Base-by-base conservation (phyloP, 441 rosid species). In the Populus hybrid region DNA sequence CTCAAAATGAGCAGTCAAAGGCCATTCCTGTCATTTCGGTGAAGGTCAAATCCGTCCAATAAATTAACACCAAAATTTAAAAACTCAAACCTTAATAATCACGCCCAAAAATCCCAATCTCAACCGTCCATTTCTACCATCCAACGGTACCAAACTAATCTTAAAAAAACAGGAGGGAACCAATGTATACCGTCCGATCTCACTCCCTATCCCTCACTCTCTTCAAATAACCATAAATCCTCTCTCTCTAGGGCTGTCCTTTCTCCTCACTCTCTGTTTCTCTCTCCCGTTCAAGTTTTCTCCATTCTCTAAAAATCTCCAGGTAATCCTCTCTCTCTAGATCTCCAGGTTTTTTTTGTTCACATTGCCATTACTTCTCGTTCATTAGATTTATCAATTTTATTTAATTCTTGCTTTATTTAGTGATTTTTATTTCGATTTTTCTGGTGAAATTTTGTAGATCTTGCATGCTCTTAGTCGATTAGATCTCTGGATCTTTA, bases 161-260 rank as follows among this genome's bases (percentile, higher is more conserved):
- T 0, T 16, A 72, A 28, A 9, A 56, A 72, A 68, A 76, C 9
- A 59, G 82, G 83, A 76, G 83, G 79, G 79, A 80, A 80, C 20
- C 26, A 73, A 28, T 59, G 5, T 18, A 7, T 20, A 29, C n/a
- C n/a, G n/a, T n/a, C n/a, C n/a, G n/a, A n/a, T n/a, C n/a, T n/a
- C n/a, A n/a, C n/a, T n/a, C n/a, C n/a, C n/a, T n/a, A 10, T 24
- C 40, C 20, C 71, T 7, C 75, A 79, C 56, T 16, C 56, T 50
- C 56, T 50, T 50, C 56, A 50, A 50, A 50, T 50, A 50, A 50
- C 20, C 56, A 50, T 50, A 50, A 79, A 70, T 31, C 16, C 6
- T 50, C 11, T 68, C 66, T 9, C 53, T 1, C 14, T 0, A 20
- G 65, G n/a, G 9, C 20, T 26, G 40, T 2, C 26, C 29, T 56